A percentile compares a stretch with the other conserved stretches of the same genome.
phyloP scores from a whole-genome alignment of 208 protist species.

The Acanthamoeba royreba region DNA sequence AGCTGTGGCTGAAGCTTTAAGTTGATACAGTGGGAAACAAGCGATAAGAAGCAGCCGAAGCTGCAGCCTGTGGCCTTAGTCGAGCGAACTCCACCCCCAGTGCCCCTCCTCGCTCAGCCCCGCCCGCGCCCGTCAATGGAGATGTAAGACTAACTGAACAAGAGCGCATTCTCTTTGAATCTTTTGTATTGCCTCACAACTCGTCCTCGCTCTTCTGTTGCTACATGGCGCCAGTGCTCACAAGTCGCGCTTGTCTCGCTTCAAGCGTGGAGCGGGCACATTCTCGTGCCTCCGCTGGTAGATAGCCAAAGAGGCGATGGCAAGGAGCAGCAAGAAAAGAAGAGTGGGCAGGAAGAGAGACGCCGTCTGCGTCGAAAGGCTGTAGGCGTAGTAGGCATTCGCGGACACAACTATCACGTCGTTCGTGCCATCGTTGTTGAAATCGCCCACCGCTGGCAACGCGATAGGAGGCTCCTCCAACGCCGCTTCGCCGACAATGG shows the following conservation, averaged over 20 bases:
- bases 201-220: not conserved
- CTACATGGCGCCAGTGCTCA: not conserved
- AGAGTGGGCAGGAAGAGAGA: conserved; percentile 22
- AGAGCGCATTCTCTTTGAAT: not conserved
- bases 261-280: not conserved
- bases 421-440: conserved; percentile 69
- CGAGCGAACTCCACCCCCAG: not conserved
- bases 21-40: not conserved
- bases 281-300: not conserved
- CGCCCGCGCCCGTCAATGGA: not conserved
- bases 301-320: not conserved
- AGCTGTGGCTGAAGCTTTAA: no score
- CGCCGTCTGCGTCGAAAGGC: not conserved
- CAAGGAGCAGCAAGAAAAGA: not conserved
- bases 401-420: conserved; percentile 59
- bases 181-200: no score
- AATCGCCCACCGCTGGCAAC: conserved; percentile 53
- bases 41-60: conserved; percentile 6
- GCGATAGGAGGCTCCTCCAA: conserved; percentile 25
- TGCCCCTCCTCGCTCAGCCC: not conserved
- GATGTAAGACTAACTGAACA: not conserved
- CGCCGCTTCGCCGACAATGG: not conserved
- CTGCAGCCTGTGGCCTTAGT: not conserved
- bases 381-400: conserved; percentile 45
- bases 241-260: not conserved